Base-by-base conservation (phyloP, 2,329 filamentous ascomycete genomes). In the Aspergillus quadrilineatus region DNA sequence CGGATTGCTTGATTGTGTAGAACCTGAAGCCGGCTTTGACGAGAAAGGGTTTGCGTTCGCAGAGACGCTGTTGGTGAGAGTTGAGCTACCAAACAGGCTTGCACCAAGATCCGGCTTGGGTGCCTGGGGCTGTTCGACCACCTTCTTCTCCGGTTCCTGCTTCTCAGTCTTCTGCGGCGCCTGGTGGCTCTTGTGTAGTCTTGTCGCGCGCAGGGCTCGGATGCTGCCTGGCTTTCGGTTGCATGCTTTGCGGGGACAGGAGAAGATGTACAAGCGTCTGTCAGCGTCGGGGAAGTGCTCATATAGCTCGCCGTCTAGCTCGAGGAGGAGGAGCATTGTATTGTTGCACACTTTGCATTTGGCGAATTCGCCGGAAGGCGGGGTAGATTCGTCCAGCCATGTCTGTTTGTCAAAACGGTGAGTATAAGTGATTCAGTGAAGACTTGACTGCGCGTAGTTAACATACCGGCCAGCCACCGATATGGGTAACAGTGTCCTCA, bases 281-380 rank as follows among this genome's bases (percentile, higher is more conserved):
- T 97, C 91, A 74, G 97, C 90, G 55, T 87, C 86, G 1, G 92
- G 89, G 68, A 96, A 97, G 48, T 85, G 82, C 54, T 93, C 89
- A 12, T 92, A 92, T 3, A 97, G 82, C 70, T 97, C 92, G 66
- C 86, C 92, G 74, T 99, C 91, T 29, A 99, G 83, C 74, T 99
- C 92, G 46, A 99, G 83, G 3, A 99, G 83, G 9, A 97, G 82
- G 1, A 85, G 87, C 85, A 97, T 91, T 51, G 90, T 76, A 51
- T 86, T 84, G 63, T 91, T 89, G 84, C 94, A 99, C 63, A 89
- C 83, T 75, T 89, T 91, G 79, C 94, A 99, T 75, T 87, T 88
- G 22, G 89, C 91, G 8, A 96, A 82, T 0, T 87, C 79, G 26
- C 89, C 89, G 1, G 90, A 89, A 6, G 93, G 89, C 4, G 89